Percentiles rank a stretch among this genome's conserved stretches.
phyloP scores from a whole-genome alignment of 208 protist species.

The Wallacemonas collosoma region DNA sequence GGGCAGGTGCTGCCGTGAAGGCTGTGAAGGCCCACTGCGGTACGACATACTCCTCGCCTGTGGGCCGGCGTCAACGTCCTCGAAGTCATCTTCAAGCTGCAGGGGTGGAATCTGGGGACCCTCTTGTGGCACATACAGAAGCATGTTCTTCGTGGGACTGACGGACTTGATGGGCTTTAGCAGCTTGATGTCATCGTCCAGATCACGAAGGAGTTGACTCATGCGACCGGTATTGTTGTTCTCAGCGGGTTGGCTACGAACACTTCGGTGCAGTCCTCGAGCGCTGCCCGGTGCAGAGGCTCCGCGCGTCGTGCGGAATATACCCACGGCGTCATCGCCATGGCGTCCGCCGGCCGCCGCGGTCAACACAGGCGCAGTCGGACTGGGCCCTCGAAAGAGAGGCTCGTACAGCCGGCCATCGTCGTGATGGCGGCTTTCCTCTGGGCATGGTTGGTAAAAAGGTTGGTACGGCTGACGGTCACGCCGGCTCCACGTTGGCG shows the following conservation, averaged over 20 bases:
- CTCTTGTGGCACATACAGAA: conserved; percentile 61
- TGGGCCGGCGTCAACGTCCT: conserved; percentile 25
- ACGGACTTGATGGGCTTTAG: conserved; percentile 80
- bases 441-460: neutral
- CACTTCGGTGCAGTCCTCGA: neutral
- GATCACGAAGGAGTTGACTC: conserved; percentile 72
- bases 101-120: conserved; percentile 7
- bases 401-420: conserved; percentile 4
- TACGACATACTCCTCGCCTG: conserved; percentile 3
- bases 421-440: neutral
- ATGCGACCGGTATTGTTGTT: conserved; percentile 42
- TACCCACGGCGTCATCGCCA: conserved; percentile 7
- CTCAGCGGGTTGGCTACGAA: neutral
- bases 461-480: neutral
- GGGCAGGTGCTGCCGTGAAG: neutral
- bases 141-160: conserved; percentile 67
- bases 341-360: neutral
- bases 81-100: conserved; percentile 18
- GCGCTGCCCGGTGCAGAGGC: neutral
- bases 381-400: neutral
- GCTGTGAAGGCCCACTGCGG: neutral
- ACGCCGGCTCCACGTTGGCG: neutral
- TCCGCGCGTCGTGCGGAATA: conserved; percentile 4
- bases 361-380: neutral
- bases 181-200: conserved; percentile 81